Evolutionary conservation across 306 rosid species (phyloP).

Genomic region (Lathyrus sativus): DNA sequence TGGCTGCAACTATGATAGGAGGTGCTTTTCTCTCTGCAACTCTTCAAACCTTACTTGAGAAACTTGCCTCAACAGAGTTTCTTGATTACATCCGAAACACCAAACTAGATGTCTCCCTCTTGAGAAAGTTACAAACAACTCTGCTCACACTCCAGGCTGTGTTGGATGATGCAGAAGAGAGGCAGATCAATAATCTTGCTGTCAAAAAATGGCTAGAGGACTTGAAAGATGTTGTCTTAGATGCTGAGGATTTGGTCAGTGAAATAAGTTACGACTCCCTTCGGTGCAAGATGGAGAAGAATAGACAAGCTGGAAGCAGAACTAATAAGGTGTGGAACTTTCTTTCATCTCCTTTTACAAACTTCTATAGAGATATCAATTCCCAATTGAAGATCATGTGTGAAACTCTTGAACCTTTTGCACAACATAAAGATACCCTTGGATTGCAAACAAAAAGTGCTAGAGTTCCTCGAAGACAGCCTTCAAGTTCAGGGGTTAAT

Average conservation of each 20-base stretch:
- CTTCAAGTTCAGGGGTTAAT: too few relatives aligned
- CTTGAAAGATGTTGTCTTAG: constrained; percentile 16
- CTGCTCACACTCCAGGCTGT: background rate
- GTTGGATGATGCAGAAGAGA: constrained; percentile 12
- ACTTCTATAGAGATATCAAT: too few relatives aligned
- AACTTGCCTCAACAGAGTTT: constrained; percentile 1
- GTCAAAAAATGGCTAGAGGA: constrained; percentile 16
- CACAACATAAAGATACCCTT: too few relatives aligned
- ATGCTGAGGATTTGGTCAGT: background rate
- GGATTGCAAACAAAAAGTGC: too few relatives aligned
- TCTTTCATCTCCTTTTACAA: too few relatives aligned
- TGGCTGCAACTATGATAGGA: constrained; percentile 13
- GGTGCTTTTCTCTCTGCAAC: constrained; percentile 23
- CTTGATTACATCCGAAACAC: constrained; percentile 8
- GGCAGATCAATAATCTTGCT: background rate
- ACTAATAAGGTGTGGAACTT: background rate
- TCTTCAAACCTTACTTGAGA: background rate
- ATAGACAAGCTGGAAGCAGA: background rate
- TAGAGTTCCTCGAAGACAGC: too few relatives aligned
- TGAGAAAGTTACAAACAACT: background rate
- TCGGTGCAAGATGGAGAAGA: constrained; percentile 5
- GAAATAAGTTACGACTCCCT: background rate
- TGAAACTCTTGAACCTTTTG: too few relatives aligned
- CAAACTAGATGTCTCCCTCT: background rate
- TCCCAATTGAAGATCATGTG: too few relatives aligned